Conservation (phyloP, 768 basidiomycete genomes). For the Russula vinacea region DNA sequence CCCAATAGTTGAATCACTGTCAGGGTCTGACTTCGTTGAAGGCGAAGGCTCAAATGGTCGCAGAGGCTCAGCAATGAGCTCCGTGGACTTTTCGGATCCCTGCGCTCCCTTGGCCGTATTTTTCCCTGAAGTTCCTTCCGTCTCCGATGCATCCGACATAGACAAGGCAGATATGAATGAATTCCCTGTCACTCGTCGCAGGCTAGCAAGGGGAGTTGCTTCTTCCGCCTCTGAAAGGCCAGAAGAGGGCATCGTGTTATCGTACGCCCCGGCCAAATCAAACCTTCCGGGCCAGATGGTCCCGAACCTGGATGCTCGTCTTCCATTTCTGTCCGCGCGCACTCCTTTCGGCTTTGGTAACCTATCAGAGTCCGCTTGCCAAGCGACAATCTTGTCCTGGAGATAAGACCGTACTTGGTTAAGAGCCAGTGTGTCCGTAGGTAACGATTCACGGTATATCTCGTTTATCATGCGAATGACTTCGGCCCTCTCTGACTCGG, state of each 20-base stretch:
- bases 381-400: slow-evolving; percentile 93
- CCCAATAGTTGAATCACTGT: slow-evolving; percentile 84
- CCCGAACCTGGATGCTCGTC: slow-evolving; percentile 57
- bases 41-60: slow-evolving; percentile 13
- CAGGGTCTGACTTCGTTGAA: slow-evolving; percentile 54
- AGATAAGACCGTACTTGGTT: slow-evolving; percentile 82
- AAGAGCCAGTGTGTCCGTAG: slow-evolving; percentile 82
- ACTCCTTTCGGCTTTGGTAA: slow-evolving; percentile 67
- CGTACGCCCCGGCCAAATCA: slow-evolving; percentile 52
- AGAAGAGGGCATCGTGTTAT: slow-evolving; percentile 56
- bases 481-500: slow-evolving; percentile 72
- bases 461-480: slow-evolving; percentile 69
- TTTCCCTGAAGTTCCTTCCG: slow-evolving; percentile 45
- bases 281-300: slow-evolving; percentile 70
- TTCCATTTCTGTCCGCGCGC: slow-evolving; percentile 47
- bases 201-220: slow-evolving; percentile 40
- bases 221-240: slow-evolving; percentile 77
- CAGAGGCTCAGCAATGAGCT: slow-evolving; percentile 7
- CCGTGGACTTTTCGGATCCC: background rate
- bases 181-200: slow-evolving; percentile 51
- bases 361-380: slow-evolving; percentile 90
- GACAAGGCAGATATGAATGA: slow-evolving; percentile 55
- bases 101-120: slow-evolving; percentile 28
- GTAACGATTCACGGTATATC: slow-evolving; percentile 74
- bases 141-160: slow-evolving; percentile 69